Conservation (phyloP, 179 eudicot genomes). For the Corrigiola litoralis region DNA sequence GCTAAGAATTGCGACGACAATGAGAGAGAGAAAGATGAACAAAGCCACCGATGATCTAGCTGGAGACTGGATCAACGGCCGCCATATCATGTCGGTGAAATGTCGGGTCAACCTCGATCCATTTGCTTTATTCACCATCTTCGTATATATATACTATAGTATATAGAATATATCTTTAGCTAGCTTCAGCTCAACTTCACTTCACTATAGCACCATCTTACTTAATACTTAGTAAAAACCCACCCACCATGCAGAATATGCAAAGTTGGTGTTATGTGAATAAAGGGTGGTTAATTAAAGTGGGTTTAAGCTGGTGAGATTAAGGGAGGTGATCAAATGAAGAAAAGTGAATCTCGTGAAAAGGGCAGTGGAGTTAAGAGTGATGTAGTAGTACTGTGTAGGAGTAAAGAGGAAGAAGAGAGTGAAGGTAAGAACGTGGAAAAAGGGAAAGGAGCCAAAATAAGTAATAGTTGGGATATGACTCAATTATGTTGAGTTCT, state of each 20-base stretch:
- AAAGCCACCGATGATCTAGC: constrained; percentile 41
- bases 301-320: neutral
- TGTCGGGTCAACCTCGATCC: constrained; percentile 21
- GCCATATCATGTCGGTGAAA: constrained; percentile 13
- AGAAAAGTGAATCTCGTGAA: neutral
- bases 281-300: neutral
- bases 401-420: neutral
- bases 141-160: neutral
- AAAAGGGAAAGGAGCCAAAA: neutral
- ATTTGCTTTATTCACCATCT: constrained; percentile 8
- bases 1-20: constrained; percentile 48
- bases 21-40: constrained; percentile 31
- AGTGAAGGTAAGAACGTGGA: neutral
- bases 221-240: no score
- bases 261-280: neutral
- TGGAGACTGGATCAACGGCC: constrained; percentile 22
- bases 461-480: neutral
- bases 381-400: no score
- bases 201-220: neutral
- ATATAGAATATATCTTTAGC: neutral
- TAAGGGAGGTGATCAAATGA: neutral
- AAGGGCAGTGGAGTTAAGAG: neutral
- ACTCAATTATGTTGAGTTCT: neutral
- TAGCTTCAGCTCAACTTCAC: neutral
- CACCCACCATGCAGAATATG: no score